A percentile compares a stretch with the other conserved stretches of the same genome.
phyloP scores from a whole-genome alignment of 768 basidiomycete species.

The Tricholoma matsutake region DNA sequence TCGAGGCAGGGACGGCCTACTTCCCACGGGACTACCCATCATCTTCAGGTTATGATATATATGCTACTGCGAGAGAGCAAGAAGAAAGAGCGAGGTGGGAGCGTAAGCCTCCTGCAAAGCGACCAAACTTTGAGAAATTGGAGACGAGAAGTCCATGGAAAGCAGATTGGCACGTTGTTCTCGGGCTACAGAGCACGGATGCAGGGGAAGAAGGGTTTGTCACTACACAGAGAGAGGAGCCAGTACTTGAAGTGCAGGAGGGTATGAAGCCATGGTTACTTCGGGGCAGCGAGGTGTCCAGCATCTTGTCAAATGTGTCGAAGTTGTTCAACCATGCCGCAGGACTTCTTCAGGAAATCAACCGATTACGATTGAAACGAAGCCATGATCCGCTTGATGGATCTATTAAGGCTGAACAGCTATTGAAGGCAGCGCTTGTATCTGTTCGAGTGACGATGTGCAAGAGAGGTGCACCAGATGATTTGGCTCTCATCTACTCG shows the following conservation, averaged over 20 bases:
- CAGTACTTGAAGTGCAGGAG: constrained; percentile 19
- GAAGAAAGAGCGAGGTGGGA: constrained; percentile 67
- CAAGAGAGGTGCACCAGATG: constrained; percentile 68
- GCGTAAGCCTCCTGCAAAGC: constrained; percentile 84
- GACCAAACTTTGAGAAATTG: constrained; percentile 64
- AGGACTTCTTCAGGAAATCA: constrained; percentile 52
- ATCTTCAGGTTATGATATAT: constrained; percentile 49
- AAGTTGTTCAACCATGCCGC: constrained; percentile 38
- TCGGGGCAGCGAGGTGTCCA: constrained; percentile 48
- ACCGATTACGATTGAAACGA: constrained; percentile 57
- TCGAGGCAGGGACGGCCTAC: constrained; percentile 70
- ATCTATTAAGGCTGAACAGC: constrained; percentile 33
- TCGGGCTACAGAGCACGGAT: constrained; percentile 41
- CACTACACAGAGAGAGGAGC: constrained; percentile 55
- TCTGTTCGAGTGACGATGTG: constrained; percentile 61
- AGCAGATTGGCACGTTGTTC: constrained; percentile 71
- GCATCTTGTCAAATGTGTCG: constrained; percentile 41
- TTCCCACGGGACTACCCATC: constrained; percentile 84
- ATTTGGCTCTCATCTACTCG: constrained; percentile 70
- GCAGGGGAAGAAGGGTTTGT: constrained; percentile 35
- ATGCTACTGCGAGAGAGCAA: constrained; percentile 44
- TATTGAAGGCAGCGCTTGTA: constrained; percentile 64
- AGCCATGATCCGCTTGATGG: constrained; percentile 37
- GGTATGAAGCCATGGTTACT: constrained; percentile 61
- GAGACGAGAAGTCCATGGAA: constrained; percentile 70